phyloP scores from a whole-genome alignment of 2,329 filamentous ascomycete genomes.

The Bretziella fagacearum region DNA sequence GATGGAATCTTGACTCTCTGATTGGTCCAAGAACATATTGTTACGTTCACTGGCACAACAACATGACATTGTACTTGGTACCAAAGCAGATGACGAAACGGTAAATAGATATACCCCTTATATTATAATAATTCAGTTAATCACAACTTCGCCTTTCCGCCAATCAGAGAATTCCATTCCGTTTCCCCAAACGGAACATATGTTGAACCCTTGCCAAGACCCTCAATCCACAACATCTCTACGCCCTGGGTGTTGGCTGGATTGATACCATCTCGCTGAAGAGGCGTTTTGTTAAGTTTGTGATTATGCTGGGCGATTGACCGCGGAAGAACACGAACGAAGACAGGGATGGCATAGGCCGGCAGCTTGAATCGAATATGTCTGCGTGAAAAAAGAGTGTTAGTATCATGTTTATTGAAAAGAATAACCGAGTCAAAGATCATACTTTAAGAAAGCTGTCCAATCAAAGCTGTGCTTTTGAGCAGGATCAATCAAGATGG shows the following conservation, averaged over 20 bases:
- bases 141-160: conserved; percentile 54
- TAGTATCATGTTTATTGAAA: too few species aligned
- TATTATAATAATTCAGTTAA: background rate
- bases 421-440: too few species aligned
- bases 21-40: too few species aligned
- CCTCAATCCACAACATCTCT: conserved; percentile 7
- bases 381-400: conserved; percentile 14
- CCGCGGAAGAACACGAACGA: conserved; percentile 43
- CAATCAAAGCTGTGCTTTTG: conserved; percentile 38
- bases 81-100: too few species aligned
- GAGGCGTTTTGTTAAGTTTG: conserved; percentile 51
- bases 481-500: conserved; percentile 37
- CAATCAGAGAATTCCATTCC: conserved; percentile 53
- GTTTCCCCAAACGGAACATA: conserved; percentile 50
- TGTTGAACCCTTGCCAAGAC: conserved; percentile 29
- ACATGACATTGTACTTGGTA: too few species aligned
- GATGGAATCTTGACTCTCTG: too few species aligned
- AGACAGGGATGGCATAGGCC: conserved; percentile 58
- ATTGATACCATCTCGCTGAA: conserved; percentile 8
- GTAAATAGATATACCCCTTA: too few species aligned
- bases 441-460: conserved; percentile 35
- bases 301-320: conserved; percentile 54
- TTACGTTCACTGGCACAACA: too few species aligned
- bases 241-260: conserved; percentile 3
- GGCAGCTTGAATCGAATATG: conserved; percentile 45